These are phyloP conservation scores for Nicotiana tabacum DNA, from an alignment of 257 asterid genomes.

Conservation along the genomic window DNA sequence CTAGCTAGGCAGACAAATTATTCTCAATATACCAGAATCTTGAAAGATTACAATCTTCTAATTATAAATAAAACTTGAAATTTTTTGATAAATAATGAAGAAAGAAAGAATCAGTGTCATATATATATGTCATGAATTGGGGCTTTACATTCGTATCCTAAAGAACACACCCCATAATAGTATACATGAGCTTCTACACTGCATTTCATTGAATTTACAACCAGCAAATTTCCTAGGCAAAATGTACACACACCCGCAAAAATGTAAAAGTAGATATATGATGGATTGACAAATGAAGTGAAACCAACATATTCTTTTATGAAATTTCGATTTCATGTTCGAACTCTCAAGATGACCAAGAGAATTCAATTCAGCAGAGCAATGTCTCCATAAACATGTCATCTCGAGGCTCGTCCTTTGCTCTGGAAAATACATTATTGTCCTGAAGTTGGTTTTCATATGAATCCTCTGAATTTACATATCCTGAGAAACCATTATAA, in stretches of 20 bases:
- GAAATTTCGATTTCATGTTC: neutral
- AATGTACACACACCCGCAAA: neutral
- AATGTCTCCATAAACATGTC: conserved; percentile 50
- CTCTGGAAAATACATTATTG: conserved; percentile 21
- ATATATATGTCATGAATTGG: neutral
- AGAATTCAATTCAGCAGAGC: conserved; percentile 24
- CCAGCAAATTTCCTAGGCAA: neutral
- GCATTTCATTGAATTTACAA: conserved; percentile 4
- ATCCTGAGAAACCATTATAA: conserved; percentile 29
- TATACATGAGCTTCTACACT: neutral
- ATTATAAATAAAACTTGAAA: neutral
- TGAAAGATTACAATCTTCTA: neutral
- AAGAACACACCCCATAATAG: neutral
- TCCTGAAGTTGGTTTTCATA: conserved; percentile 22
- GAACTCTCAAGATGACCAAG: no score
- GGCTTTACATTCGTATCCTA: conserved; percentile 11
- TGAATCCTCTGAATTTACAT: conserved; percentile 23
- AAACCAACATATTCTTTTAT: neutral
- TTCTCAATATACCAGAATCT: neutral
- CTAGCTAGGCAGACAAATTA: neutral
- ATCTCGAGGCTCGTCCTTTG: conserved; percentile 65
- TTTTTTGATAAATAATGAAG: neutral
- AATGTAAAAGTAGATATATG: neutral
- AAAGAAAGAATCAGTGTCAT: conserved; percentile 7
- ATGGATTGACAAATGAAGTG: conserved; percentile 9